Evolutionary conservation across 2,329 filamentous ascomycete species (phyloP).

Genomic region (Penicillium fuscoglaucum): DNA sequence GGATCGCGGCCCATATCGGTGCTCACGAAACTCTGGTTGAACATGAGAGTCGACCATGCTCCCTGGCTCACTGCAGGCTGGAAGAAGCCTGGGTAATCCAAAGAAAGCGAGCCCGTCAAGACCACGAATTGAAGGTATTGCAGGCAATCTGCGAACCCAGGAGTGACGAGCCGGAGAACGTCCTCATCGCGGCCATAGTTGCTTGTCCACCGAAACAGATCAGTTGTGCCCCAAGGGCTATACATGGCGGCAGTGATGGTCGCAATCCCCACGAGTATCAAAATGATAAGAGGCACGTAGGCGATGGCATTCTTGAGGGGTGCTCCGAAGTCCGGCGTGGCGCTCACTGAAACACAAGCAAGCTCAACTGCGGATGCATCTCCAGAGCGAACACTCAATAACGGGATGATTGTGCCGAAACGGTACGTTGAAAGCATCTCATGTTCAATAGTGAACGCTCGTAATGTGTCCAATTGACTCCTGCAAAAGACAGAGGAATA

Average conservation of each 20-base stretch:
- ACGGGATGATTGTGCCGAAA: slow-evolving; percentile 77
- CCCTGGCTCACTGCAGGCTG: slow-evolving; percentile 86
- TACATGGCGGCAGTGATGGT: slow-evolving; percentile 82
- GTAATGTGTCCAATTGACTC: slow-evolving; percentile 56
- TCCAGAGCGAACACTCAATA: slow-evolving; percentile 73
- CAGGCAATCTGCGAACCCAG: slow-evolving; percentile 92
- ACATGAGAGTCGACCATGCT: slow-evolving; percentile 87
- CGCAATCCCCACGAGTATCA: slow-evolving; percentile 77
- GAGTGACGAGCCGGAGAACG: slow-evolving; percentile 85
- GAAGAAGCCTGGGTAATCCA: slow-evolving; percentile 92
- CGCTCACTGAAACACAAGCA: slow-evolving; percentile 75
- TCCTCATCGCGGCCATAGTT: slow-evolving; percentile 96
- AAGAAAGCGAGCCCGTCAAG: slow-evolving; percentile 79
- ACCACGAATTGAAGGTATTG: slow-evolving; percentile 95
- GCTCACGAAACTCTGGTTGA: slow-evolving; percentile 85
- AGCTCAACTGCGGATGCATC: slow-evolving; percentile 64
- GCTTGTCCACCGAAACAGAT: slow-evolving; percentile 94
- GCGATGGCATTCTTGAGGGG: slow-evolving; percentile 67
- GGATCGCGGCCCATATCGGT: slow-evolving; percentile 64
- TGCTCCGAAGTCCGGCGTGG: slow-evolving; percentile 78
- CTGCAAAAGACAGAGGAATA: slow-evolving; percentile 17
- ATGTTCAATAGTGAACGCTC: slow-evolving; percentile 71
- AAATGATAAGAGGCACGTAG: slow-evolving; percentile 74
- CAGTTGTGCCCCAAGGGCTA: slow-evolving; percentile 89
- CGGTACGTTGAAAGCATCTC: slow-evolving; percentile 80